Conservation (phyloP, 306 rosid species). For the Arachis hypogaea region DNA sequence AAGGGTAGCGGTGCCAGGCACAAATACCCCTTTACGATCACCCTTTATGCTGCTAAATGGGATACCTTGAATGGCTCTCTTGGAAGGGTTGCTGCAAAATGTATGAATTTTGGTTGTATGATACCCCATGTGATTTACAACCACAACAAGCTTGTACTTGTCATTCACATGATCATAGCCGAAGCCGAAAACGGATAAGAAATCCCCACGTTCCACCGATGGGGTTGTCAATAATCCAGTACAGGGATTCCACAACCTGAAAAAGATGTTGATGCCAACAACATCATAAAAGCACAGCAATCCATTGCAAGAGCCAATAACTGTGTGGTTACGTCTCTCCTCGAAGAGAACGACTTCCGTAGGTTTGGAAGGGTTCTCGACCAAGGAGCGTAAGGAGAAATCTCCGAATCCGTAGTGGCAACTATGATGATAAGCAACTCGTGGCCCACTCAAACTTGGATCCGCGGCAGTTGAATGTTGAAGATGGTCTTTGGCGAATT, state of each 20-base stretch:
- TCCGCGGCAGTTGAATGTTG: background rate
- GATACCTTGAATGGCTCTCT: background rate
- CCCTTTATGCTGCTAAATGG: accelerated
- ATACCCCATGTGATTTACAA: no score
- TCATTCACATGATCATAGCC: slow-evolving; percentile 37
- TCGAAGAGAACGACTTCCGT: background rate
- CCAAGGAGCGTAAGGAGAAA: background rate
- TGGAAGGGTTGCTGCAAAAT: background rate
- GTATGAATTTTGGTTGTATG: background rate
- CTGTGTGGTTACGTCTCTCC: background rate
- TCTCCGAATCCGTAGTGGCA: background rate
- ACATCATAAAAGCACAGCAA: slow-evolving; percentile 12
- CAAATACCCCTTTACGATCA: background rate
- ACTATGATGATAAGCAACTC: background rate
- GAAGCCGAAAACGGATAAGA: background rate
- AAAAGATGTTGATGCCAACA: background rate
- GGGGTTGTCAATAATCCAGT: background rate
- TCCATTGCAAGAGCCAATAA: slow-evolving; percentile 35
- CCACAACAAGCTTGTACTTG: slow-evolving; percentile 20
- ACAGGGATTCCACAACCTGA: slow-evolving; percentile 1
- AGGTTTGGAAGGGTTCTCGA: background rate
- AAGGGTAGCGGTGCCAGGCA: slow-evolving; percentile 13
- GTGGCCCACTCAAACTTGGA: background rate
- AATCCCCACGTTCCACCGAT: background rate
- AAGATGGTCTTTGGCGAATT: slow-evolving; percentile 33